phyloP scores from a whole-genome alignment of 2,329 filamentous ascomycete genomes.

The Aspergillus ochraceus region DNA sequence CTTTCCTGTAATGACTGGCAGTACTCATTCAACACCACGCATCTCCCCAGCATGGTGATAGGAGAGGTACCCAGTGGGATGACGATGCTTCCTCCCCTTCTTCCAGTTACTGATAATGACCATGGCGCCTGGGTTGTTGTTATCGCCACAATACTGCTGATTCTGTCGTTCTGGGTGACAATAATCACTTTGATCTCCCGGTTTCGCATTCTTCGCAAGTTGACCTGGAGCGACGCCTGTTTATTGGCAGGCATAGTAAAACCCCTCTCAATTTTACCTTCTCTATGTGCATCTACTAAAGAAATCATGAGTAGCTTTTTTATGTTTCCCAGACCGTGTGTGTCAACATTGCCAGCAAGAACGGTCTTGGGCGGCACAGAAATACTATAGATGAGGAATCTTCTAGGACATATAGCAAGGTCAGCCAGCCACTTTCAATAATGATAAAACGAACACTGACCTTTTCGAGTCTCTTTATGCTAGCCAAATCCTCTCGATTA shows the following conservation, averaged over 20 bases:
- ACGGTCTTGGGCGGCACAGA: background rate
- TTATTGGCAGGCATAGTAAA: background rate
- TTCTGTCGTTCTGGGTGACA: background rate
- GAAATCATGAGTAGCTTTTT: background rate
- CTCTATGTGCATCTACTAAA: background rate
- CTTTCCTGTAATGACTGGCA: background rate
- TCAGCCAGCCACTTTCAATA: background rate
- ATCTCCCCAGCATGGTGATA: background rate
- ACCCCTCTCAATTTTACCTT: background rate
- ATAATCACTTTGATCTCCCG: background rate
- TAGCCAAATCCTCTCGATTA: background rate
- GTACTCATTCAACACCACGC: background rate
- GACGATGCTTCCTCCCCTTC: background rate
- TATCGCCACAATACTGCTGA: background rate
- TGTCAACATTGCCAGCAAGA: background rate
- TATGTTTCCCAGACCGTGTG: conserved; percentile 1
- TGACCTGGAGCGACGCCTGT: background rate
- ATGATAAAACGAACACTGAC: background rate
- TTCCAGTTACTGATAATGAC: background rate
- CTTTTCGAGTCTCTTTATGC: background rate
- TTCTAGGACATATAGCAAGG: background rate
- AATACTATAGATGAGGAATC: background rate
- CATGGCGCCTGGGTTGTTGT: background rate
- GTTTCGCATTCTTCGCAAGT: background rate
- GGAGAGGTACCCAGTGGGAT: background rate